Evolutionary conservation across 768 basidiomycete species (phyloP).

Genomic region (Hydnomerulius pinastri): DNA sequence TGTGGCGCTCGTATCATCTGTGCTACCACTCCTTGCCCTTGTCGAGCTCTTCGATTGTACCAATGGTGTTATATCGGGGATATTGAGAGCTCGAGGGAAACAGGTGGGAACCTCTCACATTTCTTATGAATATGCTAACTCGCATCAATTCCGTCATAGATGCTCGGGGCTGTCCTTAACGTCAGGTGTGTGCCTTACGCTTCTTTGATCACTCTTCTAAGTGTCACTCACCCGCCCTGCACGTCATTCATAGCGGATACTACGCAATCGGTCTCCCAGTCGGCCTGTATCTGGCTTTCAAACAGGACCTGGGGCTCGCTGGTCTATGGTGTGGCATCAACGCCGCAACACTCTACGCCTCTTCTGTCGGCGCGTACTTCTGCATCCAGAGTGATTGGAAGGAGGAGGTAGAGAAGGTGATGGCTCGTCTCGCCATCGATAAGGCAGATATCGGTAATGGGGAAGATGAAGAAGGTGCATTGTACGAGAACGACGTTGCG

Average conservation of each 20-base stretch:
- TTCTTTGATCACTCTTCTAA: not conserved
- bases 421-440: constrained; percentile 47
- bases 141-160: constrained; percentile 34
- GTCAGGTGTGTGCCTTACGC: constrained; percentile 46
- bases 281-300: constrained; percentile 75
- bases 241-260: constrained; percentile 50
- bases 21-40: constrained; percentile 69
- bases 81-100: constrained; percentile 78
- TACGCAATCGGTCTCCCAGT: constrained; percentile 80
- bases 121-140: not conserved
- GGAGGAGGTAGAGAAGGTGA: constrained; percentile 61
- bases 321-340: constrained; percentile 86
- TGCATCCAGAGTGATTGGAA: constrained; percentile 66
- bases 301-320: constrained; percentile 52
- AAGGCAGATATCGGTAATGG: constrained; percentile 26
- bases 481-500: not conserved
- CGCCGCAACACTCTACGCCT: constrained; percentile 20
- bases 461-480: constrained; percentile 4
- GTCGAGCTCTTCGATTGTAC: constrained; percentile 84
- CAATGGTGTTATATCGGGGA: constrained; percentile 66
- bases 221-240: not conserved
- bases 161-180: constrained; percentile 76
- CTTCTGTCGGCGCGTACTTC: constrained; percentile 52
- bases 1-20: constrained; percentile 44
- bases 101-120: constrained; percentile 42